phyloP scores from a whole-genome alignment of 1,284 basidiomycete species.

The Takashimella tepidaria region DNA sequence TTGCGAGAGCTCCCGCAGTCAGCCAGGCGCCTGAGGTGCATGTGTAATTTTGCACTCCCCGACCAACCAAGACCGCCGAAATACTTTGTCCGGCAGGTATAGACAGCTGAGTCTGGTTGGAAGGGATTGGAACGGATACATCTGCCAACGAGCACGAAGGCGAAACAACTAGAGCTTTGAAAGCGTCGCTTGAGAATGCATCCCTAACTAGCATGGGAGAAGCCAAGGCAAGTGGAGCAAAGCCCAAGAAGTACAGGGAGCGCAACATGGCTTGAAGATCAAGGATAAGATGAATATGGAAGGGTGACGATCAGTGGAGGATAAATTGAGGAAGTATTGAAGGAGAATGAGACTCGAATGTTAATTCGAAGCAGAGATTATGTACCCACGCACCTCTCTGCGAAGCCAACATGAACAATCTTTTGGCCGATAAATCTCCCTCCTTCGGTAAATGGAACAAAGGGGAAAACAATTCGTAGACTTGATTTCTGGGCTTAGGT shows the following conservation, averaged over 20 bases:
- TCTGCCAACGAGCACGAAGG: neutral
- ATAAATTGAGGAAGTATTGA: too few species aligned
- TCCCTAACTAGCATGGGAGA: neutral
- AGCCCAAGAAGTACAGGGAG: neutral
- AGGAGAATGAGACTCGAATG: too few species aligned
- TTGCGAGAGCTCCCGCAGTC: constrained; percentile 30
- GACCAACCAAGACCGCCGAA: constrained; percentile 17
- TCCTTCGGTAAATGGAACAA: too few species aligned
- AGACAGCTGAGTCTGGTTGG: constrained; percentile 2
- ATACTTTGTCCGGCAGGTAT: constrained; percentile 17
- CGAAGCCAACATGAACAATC: too few species aligned
- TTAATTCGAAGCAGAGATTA: too few species aligned
- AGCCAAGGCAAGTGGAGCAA: neutral
- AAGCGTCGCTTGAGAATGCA: neutral
- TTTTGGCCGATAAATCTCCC: too few species aligned
- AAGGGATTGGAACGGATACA: constrained; percentile 6
- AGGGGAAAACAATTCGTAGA: too few species aligned
- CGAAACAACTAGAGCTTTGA: neutral
- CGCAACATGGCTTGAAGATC: neutral
- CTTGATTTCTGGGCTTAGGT: too few species aligned
- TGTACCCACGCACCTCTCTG: too few species aligned
- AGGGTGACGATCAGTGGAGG: neutral
- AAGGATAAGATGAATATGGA: neutral
- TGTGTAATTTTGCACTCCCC: constrained; percentile 38
- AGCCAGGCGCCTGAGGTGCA: constrained; percentile 26